These are phyloP conservation scores for Perkinsela sp. DNA, from an alignment of 208 protist genomes.

Conservation along the genomic window DNA sequence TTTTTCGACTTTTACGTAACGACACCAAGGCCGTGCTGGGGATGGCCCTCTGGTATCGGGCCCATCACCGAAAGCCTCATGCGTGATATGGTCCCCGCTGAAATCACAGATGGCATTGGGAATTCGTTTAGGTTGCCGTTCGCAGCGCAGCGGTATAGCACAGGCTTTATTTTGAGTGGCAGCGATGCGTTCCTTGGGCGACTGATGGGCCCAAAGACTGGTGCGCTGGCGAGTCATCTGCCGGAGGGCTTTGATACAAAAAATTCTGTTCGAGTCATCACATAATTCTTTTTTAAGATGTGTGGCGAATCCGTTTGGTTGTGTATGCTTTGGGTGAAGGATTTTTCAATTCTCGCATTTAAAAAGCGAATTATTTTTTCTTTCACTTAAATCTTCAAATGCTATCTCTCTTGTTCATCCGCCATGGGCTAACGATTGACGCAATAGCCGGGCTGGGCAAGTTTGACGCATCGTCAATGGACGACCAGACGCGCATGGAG, in stretches of 20 bases:
- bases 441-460: no score
- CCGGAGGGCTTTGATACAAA: background rate
- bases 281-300: no score
- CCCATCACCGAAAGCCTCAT: background rate
- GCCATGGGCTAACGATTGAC: no score
- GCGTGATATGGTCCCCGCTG: background rate
- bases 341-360: no score
- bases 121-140: background rate
- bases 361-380: no score
- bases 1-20: background rate
- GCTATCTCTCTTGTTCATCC: no score
- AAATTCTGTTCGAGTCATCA: no score
- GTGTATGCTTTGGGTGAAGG: no score
- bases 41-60: background rate
- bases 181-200: background rate
- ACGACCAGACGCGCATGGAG: no score
- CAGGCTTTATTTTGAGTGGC: background rate
- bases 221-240: background rate
- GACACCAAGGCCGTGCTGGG: background rate
- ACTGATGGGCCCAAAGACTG: background rate
- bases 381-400: no score
- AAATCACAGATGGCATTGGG: background rate
- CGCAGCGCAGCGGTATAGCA: background rate
- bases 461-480: no score
- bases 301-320: no score